A percentile compares a stretch with the other conserved stretches of the same genome.
Conservation (phyloP, 176 grass and related monocot genomes). For the Bonia amplexicaulis region DNA sequence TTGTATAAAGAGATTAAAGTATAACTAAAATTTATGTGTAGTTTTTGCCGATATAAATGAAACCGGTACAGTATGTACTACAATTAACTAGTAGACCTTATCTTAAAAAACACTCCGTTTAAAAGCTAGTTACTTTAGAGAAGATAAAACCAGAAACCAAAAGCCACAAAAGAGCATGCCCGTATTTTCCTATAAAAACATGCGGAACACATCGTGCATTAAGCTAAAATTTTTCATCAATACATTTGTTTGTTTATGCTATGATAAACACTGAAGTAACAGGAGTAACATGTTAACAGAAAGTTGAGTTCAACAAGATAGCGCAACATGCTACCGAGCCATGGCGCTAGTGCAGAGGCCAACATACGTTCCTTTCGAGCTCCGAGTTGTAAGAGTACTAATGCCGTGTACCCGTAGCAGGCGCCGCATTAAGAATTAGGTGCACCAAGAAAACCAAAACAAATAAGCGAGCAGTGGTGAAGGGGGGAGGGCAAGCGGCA, state of each 20-base stretch:
- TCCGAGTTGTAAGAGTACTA: not conserved
- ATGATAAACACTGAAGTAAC: not conserved
- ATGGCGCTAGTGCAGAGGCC: not conserved
- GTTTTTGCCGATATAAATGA: too few relatives aligned
- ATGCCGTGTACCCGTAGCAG: not conserved
- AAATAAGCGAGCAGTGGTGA: not conserved
- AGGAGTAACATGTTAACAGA: not conserved
- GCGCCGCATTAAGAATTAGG: not conserved
- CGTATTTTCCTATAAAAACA: not conserved
- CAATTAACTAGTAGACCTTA: too few relatives aligned
- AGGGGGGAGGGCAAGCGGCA: slow-evolving; percentile 18
- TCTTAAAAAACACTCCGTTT: too few relatives aligned
- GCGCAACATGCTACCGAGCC: not conserved
- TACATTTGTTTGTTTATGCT: not conserved
- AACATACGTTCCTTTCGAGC: not conserved
- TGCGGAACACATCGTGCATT: not conserved
- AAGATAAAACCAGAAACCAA: too few relatives aligned
- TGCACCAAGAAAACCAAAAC: slow-evolving; percentile 5
- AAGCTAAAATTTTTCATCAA: not conserved
- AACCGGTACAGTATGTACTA: too few relatives aligned
- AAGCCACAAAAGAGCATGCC: too few relatives aligned
- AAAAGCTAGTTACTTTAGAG: too few relatives aligned
- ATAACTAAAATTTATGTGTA: too few relatives aligned
- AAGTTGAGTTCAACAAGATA: not conserved
- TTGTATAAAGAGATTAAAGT: too few relatives aligned